Conservation (phyloP, 2,329 filamentous ascomycete species). For the Albophoma yamanashiensis region DNA sequence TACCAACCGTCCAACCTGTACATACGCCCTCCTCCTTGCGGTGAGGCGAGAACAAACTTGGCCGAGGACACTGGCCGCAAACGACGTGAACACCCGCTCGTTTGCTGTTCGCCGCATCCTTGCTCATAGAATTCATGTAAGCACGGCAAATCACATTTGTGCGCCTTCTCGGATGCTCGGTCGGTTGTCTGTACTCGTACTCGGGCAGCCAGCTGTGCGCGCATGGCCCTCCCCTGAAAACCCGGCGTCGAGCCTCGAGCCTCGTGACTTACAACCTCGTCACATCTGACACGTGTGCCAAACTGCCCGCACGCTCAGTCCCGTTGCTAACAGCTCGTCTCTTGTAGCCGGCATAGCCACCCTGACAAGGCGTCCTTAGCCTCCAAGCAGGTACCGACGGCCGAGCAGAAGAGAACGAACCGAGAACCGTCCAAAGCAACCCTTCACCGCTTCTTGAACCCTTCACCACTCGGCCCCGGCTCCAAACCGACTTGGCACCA, state of each 20-base stretch:
- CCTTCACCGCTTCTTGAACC: not conserved
- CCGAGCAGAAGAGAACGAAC: not conserved
- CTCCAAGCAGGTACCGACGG: not conserved
- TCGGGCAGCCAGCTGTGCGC: not conserved
- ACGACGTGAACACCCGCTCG: not conserved
- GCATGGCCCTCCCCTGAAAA: not conserved
- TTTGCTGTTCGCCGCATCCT: not conserved
- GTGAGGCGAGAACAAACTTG: not conserved
- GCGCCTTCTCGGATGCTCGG: not conserved
- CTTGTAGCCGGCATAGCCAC: not conserved
- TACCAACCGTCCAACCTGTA: not conserved
- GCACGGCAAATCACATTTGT: not conserved
- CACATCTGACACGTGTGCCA: not conserved
- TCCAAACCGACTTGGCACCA: not conserved
- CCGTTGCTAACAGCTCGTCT: not conserved
- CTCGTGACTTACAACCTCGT: not conserved
- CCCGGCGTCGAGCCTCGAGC: not conserved
- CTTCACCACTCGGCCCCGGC: not conserved
- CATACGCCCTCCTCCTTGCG: not conserved
- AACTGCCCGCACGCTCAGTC: not conserved
- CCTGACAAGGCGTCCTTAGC: not conserved
- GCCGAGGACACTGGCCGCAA: not conserved
- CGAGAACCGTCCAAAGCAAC: not conserved
- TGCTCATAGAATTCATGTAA: slow-evolving; percentile 1
- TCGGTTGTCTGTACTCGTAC: not conserved